A percentile compares a stretch with the other conserved stretches of the same genome.
These are phyloP conservation scores for Melanomma pulvis-pyrius DNA, from an alignment of 495 filamentous ascomycete species.

Conservation along the genomic window DNA sequence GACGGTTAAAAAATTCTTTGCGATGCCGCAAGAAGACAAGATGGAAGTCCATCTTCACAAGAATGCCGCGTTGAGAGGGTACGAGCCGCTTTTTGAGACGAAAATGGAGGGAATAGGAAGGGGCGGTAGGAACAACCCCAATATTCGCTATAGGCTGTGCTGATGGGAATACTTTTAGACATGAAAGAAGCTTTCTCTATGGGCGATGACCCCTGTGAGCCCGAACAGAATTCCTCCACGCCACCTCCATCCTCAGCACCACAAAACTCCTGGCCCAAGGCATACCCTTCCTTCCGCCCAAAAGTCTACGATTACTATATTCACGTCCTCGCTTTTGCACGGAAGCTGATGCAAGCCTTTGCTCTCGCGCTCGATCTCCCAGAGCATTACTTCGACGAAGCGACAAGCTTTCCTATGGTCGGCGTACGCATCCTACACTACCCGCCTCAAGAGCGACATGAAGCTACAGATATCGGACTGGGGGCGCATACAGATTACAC, in stretches of 20 bases:
- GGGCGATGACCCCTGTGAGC: slow-evolving; percentile 21
- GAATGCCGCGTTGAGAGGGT: slow-evolving; percentile 7
- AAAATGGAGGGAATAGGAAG: slow-evolving; percentile 10
- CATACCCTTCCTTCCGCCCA: slow-evolving; percentile 9
- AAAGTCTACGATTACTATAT: slow-evolving; percentile 24
- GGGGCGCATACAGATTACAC: slow-evolving; percentile 32
- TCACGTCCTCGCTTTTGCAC: slow-evolving; percentile 4
- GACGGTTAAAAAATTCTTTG: slow-evolving; percentile 27
- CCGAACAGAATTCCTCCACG: slow-evolving; percentile 10
- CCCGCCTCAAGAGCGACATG: slow-evolving; percentile 13
- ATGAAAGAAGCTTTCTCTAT: slow-evolving; percentile 28
- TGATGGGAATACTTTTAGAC: neutral
- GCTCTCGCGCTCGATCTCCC: slow-evolving; percentile 16
- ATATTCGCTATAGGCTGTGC: neutral
- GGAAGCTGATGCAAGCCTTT: slow-evolving; percentile 18
- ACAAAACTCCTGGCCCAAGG: slow-evolving; percentile 14
- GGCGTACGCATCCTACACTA: slow-evolving; percentile 21
- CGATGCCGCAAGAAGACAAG: slow-evolving; percentile 25
- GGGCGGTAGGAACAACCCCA: slow-evolving; percentile 6
- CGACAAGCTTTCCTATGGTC: slow-evolving; percentile 18
- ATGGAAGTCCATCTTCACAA: slow-evolving; percentile 25
- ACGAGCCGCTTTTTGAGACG: slow-evolving; percentile 21
- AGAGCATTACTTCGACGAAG: slow-evolving; percentile 17
- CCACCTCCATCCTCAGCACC: neutral
- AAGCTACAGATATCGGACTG: slow-evolving; percentile 12